Base-by-base conservation (phyloP, 2,329 filamentous ascomycete species). In the Penicillium sp. region DNA sequence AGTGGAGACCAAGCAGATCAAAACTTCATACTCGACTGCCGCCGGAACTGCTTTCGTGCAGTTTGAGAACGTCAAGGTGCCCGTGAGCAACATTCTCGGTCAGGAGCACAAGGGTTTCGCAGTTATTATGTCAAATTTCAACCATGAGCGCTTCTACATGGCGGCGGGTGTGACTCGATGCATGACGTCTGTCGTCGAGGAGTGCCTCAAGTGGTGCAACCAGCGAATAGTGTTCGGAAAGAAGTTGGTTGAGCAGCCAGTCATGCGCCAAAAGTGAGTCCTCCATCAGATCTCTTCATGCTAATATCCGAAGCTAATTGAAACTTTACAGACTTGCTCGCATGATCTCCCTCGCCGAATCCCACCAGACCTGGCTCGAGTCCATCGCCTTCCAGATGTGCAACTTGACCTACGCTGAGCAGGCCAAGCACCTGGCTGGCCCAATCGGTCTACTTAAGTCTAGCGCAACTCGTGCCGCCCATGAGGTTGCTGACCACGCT, bases 341-440 rank as follows among this genome's bases (percentile, higher is more conserved):
- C 71, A 95, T 96, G 90, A 95, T 96, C 64, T 85, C 89, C 4
- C 85, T 90, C 49, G 84, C 87, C 64, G 91, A 96, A 74, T 82
- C 89, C n/a, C 88, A 90, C 76, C 91, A 96, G 74, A 84, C 90
- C 21, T 96, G 90, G 90, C 84, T 95, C 49, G 91, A 96, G 74
- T 86, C 84, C 43, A 87, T 95, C 69, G 91, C 90, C 21, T 91
- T 91, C 79, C 91, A 96, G 72, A 96, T 96, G 91, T 89, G 84
- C 78, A 82, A 91, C 73, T 91, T 96, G 89, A 84, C 84, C 33
- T 95, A 96, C 75, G 81, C 83, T 53, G 78, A 93, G 71, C 91
- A 96, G 74, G 81, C 88, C 24, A 85, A 86, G 69, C 82, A 89
- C 66, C 83, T 96, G 1, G 89, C 88, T 52, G 91, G 91, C 0